phyloP scores from a whole-genome alignment of 345 rosid species.

The Reutealis trisperma region DNA sequence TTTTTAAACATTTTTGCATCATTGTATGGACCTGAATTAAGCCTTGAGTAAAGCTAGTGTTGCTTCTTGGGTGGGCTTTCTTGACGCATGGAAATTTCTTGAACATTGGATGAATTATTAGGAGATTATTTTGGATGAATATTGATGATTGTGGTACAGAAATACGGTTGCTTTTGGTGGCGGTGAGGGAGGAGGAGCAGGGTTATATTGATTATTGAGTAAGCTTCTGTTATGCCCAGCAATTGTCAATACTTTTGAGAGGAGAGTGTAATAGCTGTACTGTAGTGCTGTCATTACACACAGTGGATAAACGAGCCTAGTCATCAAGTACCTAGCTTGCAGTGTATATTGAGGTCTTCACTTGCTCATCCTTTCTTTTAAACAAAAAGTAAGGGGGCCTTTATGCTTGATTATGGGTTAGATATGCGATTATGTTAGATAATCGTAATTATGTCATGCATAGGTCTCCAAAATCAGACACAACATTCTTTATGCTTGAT shows the following conservation, averaged over 20 bases:
- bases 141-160: not conserved
- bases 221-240: not conserved
- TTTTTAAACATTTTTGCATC: not conserved
- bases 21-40: not conserved
- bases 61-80: not conserved
- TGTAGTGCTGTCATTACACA: no score
- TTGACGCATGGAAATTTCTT: not conserved
- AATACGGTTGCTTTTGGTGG: not conserved
- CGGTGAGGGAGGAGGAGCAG: not conserved
- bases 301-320: not conserved
- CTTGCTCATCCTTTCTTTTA: not conserved
- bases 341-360: not conserved
- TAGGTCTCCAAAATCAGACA: not conserved
- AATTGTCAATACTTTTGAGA: not conserved
- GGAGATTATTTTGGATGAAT: not conserved
- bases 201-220: not conserved
- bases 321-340: not conserved
- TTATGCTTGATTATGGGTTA: not conserved
- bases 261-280: no score
- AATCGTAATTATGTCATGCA: not conserved
- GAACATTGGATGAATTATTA: not conserved
- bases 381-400: not conserved
- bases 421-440: not conserved
- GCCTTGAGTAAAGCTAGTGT: not conserved
- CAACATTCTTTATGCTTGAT: not conserved